A percentile compares a stretch with the other conserved stretches of the same genome.
phyloP scores from a whole-genome alignment of 1,139 yeast species.

The Lipomyces yarrowii region DNA sequence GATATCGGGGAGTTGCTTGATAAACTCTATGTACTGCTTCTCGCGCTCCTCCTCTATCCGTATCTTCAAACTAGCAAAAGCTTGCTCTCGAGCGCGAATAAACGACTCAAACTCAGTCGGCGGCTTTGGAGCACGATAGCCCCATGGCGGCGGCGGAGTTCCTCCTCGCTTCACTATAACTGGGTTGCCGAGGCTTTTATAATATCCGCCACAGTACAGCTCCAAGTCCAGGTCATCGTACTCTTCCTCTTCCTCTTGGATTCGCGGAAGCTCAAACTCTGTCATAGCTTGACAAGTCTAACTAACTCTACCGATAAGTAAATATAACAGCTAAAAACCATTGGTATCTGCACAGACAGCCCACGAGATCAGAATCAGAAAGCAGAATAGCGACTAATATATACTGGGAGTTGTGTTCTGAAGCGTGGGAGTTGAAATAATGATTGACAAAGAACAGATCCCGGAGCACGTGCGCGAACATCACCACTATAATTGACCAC shows the following conservation, averaged over 20 bases:
- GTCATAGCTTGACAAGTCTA: background rate
- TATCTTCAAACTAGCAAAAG: background rate
- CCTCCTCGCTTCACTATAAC: background rate
- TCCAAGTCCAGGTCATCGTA: background rate
- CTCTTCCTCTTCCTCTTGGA: background rate
- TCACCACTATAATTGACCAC: background rate
- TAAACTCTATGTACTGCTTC: background rate
- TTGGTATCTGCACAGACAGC: background rate
- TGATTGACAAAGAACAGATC: background rate
- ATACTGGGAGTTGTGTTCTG: background rate
- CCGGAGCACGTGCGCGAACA: background rate
- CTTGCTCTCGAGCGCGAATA: background rate
- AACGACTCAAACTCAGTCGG: background rate
- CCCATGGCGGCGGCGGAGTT: constrained; percentile 1
- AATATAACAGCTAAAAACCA: background rate
- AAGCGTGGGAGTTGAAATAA: background rate
- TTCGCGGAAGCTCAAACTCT: background rate
- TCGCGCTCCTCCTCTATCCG: background rate
- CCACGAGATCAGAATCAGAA: background rate
- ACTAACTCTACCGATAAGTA: background rate
- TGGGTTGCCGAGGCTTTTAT: background rate
- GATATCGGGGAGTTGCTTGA: background rate
- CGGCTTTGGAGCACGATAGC: background rate
- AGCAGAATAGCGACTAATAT: background rate
- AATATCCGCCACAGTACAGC: background rate